Evolutionary conservation across 139 green algal genomes (phyloP).

Genomic region (Micractinium conductrix): DNA sequence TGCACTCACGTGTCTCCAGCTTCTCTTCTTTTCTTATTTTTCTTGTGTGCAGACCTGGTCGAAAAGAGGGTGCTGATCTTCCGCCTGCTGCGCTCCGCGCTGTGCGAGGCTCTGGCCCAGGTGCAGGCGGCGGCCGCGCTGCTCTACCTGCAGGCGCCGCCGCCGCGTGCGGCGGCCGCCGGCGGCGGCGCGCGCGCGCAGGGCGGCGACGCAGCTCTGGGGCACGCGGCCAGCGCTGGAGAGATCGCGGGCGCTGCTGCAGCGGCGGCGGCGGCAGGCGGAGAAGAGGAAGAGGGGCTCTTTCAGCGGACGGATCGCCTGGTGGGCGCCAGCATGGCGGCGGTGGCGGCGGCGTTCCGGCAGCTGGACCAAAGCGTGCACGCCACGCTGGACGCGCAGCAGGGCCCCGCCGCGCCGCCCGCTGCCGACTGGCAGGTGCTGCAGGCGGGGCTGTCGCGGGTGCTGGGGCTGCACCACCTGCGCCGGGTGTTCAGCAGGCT

Average conservation of each 20-base stretch:
- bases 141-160: constrained; percentile 42
- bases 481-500: constrained; percentile 20
- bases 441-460: neutral
- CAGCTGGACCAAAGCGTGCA: constrained; percentile 10
- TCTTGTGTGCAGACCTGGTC: constrained; percentile 25
- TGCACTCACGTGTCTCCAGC: too few species aligned
- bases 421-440: constrained; percentile 20
- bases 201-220: neutral
- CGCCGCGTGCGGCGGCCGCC: neutral
- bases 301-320: constrained; percentile 22
- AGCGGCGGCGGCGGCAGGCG: neutral
- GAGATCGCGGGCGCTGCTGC: neutral
- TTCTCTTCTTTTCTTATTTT: neutral
- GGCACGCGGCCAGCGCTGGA: neutral
- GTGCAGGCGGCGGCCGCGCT: constrained; percentile 37
- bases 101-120: constrained; percentile 50
- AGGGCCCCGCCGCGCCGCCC: constrained; percentile 4
- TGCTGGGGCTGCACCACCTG: constrained; percentile 28
- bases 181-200: neutral
- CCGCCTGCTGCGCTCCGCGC: constrained; percentile 41
- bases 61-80: constrained; percentile 51
- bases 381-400: constrained; percentile 33
- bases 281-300: constrained; percentile 15
- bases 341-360: constrained; percentile 18
- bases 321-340: neutral